Conservation (phyloP, 176 grass and related monocot species). For the Oropetium thomaeum region DNA sequence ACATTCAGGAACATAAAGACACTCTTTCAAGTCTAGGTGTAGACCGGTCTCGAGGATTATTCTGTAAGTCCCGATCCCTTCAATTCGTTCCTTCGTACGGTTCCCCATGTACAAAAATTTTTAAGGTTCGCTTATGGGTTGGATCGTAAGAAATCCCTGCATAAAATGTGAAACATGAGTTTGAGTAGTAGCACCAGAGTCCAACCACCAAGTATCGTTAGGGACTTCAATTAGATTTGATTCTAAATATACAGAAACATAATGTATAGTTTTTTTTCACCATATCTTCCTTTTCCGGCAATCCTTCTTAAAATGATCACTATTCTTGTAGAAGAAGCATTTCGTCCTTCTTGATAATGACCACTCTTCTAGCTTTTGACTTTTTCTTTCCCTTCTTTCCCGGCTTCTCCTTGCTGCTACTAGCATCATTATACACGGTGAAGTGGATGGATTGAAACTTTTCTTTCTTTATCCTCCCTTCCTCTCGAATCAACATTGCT, state of each 20-base stretch:
- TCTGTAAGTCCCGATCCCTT: not conserved
- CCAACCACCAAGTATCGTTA: constrained; percentile 15
- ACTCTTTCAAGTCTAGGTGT: not conserved
- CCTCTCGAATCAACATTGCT: not conserved
- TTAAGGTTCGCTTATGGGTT: not conserved
- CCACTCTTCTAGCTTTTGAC: not conserved
- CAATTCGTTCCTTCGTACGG: not conserved
- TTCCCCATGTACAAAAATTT: constrained; percentile 15
- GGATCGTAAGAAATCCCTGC: constrained; percentile 17
- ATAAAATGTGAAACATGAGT: constrained; percentile 5
- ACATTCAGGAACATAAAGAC: not conserved
- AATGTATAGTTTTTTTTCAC: constrained; percentile 3
- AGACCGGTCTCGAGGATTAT: constrained; percentile 4
- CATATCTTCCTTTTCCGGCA: not conserved
- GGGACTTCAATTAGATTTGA: not conserved
- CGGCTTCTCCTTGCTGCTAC: not conserved
- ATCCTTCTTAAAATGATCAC: not conserved
- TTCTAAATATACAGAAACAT: not conserved
- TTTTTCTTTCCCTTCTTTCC: not conserved
- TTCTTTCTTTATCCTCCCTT: not conserved
- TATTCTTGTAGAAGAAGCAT: constrained; percentile 1
- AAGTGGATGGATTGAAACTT: not conserved
- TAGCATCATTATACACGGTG: not conserved
- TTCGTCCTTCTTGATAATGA: not conserved
- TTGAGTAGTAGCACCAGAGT: not conserved